Base-by-base conservation (phyloP, 495 filamentous ascomycete genomes). In the Penicillium bovifimosum region DNA sequence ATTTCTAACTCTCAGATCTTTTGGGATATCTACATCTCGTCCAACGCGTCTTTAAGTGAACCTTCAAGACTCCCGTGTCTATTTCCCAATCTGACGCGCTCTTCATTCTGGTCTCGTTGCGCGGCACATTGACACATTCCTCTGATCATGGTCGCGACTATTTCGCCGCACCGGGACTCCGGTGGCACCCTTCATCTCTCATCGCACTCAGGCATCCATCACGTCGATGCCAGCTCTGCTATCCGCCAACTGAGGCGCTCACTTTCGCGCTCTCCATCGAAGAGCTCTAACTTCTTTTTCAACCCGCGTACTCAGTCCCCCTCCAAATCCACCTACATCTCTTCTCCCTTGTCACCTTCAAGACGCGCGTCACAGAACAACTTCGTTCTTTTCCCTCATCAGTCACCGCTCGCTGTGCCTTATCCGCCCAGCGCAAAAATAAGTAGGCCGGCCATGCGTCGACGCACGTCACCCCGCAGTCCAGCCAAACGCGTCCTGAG, bases 201-300 rank as follows among this genome's bases (percentile, higher is more conserved):
- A 45, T 92, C 91, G 28, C 91, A 90, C 43, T 89, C 86, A 24
- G 86, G 88, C 56, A 81, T 84, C 50, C 85, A 88, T 58, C 83
- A 86, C 72, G 85, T 89, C 58, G 87, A 91, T 69, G 81, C 88
- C 5, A 84, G 80, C 57, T 81, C 87, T 18, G 81, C 87, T 13
- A 85, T 95, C 45, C 77, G 85, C 55, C 84, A 90, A 55, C 69
- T 96, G 36, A 80, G 90, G 36, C 86, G 90, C 56, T 95, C 91
- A 17, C 74, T 96, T 41, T 95, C 89, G 26, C 78, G 88, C 40
- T 95, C 90, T 9, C 91, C 90, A 9, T 95, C 91, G 8, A 95
- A 90, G 64, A 78, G 76, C 35, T 78, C 81, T 16, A 76, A 77
- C 55, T 88, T 91, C 59, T 80, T 91, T 24, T 71, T 82, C 38